Conservation (phyloP, 1,284 basidiomycete species). For the Melampsora larici-populina region DNA sequence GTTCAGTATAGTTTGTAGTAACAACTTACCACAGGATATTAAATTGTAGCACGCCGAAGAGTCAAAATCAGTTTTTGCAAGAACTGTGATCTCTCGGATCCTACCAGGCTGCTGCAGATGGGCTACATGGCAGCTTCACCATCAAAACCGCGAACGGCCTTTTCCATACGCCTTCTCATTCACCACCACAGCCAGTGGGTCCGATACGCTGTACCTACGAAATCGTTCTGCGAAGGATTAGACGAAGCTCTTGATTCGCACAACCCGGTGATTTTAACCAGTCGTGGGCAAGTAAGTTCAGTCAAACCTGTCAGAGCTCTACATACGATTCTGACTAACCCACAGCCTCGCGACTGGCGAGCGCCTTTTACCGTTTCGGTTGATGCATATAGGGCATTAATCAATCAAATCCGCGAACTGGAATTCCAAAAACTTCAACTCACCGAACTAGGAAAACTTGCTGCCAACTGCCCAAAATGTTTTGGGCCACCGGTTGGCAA, state of each 20-base stretch:
- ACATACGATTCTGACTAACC: no score
- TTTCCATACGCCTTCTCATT: no score
- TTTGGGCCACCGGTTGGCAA: background rate
- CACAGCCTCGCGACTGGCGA: background rate
- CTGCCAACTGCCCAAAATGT: constrained; percentile 11
- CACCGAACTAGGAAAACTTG: background rate
- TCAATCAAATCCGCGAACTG: background rate
- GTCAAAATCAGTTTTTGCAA: no score
- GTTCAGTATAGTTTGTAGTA: no score
- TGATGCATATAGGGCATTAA: background rate
- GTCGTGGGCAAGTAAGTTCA: background rate
- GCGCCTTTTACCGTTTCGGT: background rate
- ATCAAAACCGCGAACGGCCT: background rate
- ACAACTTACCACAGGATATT: no score
- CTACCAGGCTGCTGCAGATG: background rate
- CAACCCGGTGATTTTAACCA: background rate
- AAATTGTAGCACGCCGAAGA: no score
- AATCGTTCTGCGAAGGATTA: background rate
- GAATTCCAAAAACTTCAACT: background rate
- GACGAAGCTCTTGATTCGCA: background rate
- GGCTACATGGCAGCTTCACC: background rate
- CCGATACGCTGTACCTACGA: background rate
- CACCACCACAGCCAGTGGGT: constrained; percentile 1
- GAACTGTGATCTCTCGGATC: background rate
- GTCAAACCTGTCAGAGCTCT: no score